Percentiles rank a stretch among this genome's conserved stretches.
Conservation (phyloP, 345 rosid species). For the Kernera saxatilis region DNA sequence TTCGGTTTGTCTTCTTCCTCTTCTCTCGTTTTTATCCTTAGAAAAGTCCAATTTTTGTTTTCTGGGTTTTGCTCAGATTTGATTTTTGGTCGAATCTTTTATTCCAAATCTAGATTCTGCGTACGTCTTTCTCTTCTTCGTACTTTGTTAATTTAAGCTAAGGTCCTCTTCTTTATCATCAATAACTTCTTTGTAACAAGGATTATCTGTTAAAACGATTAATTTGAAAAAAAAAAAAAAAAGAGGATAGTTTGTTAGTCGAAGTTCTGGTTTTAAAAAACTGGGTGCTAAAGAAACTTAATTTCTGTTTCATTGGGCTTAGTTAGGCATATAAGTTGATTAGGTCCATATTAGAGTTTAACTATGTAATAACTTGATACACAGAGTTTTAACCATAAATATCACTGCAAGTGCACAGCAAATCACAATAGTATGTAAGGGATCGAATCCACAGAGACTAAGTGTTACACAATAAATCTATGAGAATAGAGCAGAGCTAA, state of each 20-base stretch:
- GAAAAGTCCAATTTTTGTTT: background rate
- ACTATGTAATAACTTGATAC: background rate
- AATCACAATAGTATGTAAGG: too few relatives aligned
- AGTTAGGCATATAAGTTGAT: background rate
- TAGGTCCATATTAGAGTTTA: background rate
- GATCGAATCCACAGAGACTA: too few relatives aligned
- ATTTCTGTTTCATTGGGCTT: background rate
- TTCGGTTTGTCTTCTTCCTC: slow-evolving; percentile 27
- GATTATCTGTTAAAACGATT: background rate
- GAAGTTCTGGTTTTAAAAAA: background rate
- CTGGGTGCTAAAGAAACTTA: background rate
- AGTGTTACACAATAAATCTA: too few relatives aligned
- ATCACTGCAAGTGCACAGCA: too few relatives aligned
- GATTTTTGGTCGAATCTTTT: background rate
- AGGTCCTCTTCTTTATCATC: background rate
- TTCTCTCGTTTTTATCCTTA: background rate
- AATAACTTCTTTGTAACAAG: background rate
- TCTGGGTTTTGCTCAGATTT: background rate
- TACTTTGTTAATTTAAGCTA: too few relatives aligned
- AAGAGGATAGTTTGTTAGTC: too few relatives aligned
- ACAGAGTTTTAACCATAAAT: too few relatives aligned
- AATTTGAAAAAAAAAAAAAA: too few relatives aligned
- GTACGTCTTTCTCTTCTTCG: too few relatives aligned
- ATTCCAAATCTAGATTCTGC: background rate
- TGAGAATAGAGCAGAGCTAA: too few relatives aligned